phyloP scores from a whole-genome alignment of 441 rosid species.

The Adansonia rubrostipa region DNA sequence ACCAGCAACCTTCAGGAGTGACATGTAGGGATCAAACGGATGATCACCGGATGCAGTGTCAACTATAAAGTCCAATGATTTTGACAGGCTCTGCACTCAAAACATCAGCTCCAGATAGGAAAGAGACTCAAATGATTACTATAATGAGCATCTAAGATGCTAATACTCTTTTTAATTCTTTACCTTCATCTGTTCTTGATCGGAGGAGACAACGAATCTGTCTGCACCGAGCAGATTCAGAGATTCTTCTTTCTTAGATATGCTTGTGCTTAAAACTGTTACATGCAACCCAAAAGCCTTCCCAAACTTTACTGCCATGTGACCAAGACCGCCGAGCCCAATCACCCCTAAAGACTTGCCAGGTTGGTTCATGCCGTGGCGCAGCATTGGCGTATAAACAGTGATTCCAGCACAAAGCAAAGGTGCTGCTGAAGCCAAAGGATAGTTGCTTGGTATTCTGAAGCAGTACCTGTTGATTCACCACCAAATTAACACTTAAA shows the following conservation, averaged over 20 bases:
- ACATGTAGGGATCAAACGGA: slow-evolving; percentile 76
- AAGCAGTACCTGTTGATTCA: slow-evolving; percentile 73
- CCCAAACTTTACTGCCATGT: slow-evolving; percentile 96
- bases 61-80: slow-evolving; percentile 72
- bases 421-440: slow-evolving; percentile 80
- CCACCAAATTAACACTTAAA: too few species aligned
- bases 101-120: slow-evolving; percentile 15
- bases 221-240: slow-evolving; percentile 67
- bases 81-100: slow-evolving; percentile 33
- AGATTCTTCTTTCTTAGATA: slow-evolving; percentile 83
- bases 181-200: slow-evolving; percentile 84
- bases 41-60: slow-evolving; percentile 93
- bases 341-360: slow-evolving; percentile 84
- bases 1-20: slow-evolving; percentile 71
- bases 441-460: slow-evolving; percentile 67
- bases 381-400: slow-evolving; percentile 82
- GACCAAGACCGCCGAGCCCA: slow-evolving; percentile 95
- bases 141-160: too few species aligned
- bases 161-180: background rate
- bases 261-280: slow-evolving; percentile 85
- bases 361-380: slow-evolving; percentile 80
- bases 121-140: too few species aligned
- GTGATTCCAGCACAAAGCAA: slow-evolving; percentile 92
- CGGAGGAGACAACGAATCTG: slow-evolving; percentile 71
- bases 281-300: slow-evolving; percentile 88